Evolutionary conservation across 495 filamentous ascomycete genomes (phyloP), one percentile per base, ranked within the genome.

Genomic region (Aspergillus bertholletiae): DNA sequence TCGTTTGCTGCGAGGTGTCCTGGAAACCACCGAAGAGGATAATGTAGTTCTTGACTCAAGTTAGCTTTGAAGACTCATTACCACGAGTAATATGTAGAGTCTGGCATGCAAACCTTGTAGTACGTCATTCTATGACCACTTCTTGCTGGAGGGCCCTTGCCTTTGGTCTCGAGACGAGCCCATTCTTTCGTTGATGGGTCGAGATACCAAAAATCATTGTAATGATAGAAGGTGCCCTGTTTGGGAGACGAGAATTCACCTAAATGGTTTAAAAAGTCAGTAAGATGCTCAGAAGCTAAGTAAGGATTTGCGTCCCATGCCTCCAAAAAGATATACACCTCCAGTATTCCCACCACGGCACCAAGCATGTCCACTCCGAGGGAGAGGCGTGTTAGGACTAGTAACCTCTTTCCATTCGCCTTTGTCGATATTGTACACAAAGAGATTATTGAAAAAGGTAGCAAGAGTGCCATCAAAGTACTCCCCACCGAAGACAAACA

Each of bases 211-310:
- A 97, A 97, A 66, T 97, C 94, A 68, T 96, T 96, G 74, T 98
- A 98, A 62, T 98, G 94, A 65, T 98, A 97, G 67, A 98, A 98
- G 1, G 93, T 98, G 4, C 94, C 94, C 68, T 98, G 94, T 63
- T 97, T 98, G 1, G 94, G 94, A 8, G 79, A 85, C 2, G 83
- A 88, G 49, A 87, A 86, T 60, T 84, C 81, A 40, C 74, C 71
- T 72, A n/a, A n/a, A 37, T 41, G 35, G 45, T 15, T 7, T 71
- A 56, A 82, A 81, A 56, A 83, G 76, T 50, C 18, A 54, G 18
- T 41, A 15, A 22, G 12, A n/a, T 24, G 8, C 13, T 23, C 41
- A 37, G 48, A 13, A 40, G 40, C 23, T 39, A 11, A 35, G 18
- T 35, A 5, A 37, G 15, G 11, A 3, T 23, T n/a, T n/a, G n/a